phyloP scores from a whole-genome alignment of 1,139 yeast species.

The Taphrina flavorubra region DNA sequence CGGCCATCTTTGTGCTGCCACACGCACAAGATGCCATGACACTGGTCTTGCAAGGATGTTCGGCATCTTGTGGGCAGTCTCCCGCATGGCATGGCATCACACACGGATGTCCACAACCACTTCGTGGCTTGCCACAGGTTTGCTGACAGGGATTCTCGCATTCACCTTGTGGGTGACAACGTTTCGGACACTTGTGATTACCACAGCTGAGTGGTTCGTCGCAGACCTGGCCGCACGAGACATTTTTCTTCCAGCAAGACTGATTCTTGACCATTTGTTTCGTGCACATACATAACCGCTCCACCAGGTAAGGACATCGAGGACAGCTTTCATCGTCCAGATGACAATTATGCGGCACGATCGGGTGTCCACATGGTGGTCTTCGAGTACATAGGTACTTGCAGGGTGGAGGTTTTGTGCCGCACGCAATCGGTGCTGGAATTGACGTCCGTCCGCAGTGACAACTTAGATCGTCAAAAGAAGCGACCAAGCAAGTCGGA shows the following conservation, averaged over 20 bases:
- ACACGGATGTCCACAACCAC: conserved; percentile 70
- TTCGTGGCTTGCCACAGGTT: conserved; percentile 60
- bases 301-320: conserved; percentile 71
- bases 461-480: conserved; percentile 80
- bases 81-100: conserved; percentile 68
- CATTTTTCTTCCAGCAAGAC: conserved; percentile 70
- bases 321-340: conserved; percentile 69
- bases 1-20: conserved; percentile 60
- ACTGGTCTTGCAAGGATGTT: conserved; percentile 58
- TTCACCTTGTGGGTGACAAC: conserved; percentile 59
- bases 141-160: conserved; percentile 59
- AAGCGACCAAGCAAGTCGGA: conserved; percentile 80
- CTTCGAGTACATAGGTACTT: conserved; percentile 68
- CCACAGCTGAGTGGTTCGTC: conserved; percentile 65
- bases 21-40: conserved; percentile 67
- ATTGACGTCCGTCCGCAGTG: conserved; percentile 82
- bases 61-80: conserved; percentile 56
- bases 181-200: conserved; percentile 66
- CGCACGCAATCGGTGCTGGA: conserved; percentile 89
- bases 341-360: conserved; percentile 79
- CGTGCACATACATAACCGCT: conserved; percentile 75
- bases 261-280: conserved; percentile 65
- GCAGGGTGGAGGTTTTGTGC: conserved; percentile 72
- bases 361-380: conserved; percentile 74
- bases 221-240: conserved; percentile 76